A percentile compares a stretch with the other conserved stretches of the same genome.
Conservation (phyloP, 2,329 filamentous ascomycete genomes). For the Capronia americana region DNA sequence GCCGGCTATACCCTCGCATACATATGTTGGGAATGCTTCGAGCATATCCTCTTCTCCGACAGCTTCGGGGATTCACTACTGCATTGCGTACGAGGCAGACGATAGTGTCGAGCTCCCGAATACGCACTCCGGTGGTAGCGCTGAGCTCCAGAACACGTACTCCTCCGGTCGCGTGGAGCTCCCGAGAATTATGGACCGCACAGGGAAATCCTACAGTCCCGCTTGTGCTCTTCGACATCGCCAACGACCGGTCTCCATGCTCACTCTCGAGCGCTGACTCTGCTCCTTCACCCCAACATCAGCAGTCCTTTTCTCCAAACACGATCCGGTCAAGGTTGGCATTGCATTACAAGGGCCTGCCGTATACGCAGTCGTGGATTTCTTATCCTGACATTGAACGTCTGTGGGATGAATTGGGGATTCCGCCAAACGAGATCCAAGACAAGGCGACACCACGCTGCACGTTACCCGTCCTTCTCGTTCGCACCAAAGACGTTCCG, state of each 20-base stretch:
- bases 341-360: conserved; percentile 19
- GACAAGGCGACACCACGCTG: conserved; percentile 4
- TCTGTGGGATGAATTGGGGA: conserved; percentile 15
- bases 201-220: not conserved
- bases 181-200: not conserved
- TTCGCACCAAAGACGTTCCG: not conserved
- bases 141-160: not conserved
- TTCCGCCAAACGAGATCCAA: conserved; percentile 2
- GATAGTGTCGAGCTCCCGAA: not conserved
- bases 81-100: not conserved
- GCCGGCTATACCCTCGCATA: not conserved
- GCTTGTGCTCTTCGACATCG: conserved; percentile 23
- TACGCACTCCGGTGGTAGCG: no score
- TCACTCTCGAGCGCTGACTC: not conserved
- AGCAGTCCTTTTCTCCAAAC: conserved; percentile 20
- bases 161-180: not conserved
- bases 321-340: conserved; percentile 23
- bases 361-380: conserved; percentile 22
- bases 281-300: not conserved
- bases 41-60: not conserved
- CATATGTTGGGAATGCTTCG: not conserved
- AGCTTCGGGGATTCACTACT: not conserved
- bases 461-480: conserved; percentile 22
- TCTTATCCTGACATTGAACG: conserved; percentile 23
- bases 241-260: conserved; percentile 3